Evolutionary conservation across 192 early-diverging fungal genomes (phyloP).

Genomic region (Backusella psychrophila): DNA sequence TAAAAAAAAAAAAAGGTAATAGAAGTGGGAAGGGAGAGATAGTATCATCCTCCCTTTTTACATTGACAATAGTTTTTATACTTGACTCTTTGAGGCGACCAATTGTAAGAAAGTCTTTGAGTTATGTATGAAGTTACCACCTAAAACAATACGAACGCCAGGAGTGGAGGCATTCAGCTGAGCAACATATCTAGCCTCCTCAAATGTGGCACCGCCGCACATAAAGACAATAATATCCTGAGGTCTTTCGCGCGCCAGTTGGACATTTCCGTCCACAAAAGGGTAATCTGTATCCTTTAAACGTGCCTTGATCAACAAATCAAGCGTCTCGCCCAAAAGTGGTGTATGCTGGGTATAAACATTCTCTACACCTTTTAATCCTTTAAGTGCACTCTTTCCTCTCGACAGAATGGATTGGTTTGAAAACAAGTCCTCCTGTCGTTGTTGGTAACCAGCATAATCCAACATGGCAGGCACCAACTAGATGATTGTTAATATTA

Average conservation of each 20-base stretch:
- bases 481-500: neutral
- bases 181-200: conserved; percentile 85
- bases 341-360: conserved; percentile 97
- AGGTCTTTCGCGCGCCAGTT: conserved; percentile 64
- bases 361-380: conserved; percentile 96
- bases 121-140: conserved; percentile 91
- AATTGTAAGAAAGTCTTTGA: conserved; percentile 42
- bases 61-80: neutral
- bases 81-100: neutral
- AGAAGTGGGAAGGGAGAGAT: too few relatives aligned
- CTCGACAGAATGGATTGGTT: conserved; percentile 85
- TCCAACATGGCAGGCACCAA: conserved; percentile 69
- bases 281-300: conserved; percentile 77
- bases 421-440: conserved; percentile 88
- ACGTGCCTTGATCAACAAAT: conserved; percentile 77
- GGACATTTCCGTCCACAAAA: conserved; percentile 59
- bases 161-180: conserved; percentile 79
- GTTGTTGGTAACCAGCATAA: conserved; percentile 74
- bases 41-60: too few relatives aligned
- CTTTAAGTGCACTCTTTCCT: conserved; percentile 89
- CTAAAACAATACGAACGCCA: conserved; percentile 81
- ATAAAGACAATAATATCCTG: conserved; percentile 97
- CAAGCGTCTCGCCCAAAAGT: conserved; percentile 75
- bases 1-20: too few relatives aligned
- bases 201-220: conserved; percentile 92